phyloP scores from a whole-genome alignment of 2,329 filamentous ascomycete species.

The Penicillium brasilianum region DNA sequence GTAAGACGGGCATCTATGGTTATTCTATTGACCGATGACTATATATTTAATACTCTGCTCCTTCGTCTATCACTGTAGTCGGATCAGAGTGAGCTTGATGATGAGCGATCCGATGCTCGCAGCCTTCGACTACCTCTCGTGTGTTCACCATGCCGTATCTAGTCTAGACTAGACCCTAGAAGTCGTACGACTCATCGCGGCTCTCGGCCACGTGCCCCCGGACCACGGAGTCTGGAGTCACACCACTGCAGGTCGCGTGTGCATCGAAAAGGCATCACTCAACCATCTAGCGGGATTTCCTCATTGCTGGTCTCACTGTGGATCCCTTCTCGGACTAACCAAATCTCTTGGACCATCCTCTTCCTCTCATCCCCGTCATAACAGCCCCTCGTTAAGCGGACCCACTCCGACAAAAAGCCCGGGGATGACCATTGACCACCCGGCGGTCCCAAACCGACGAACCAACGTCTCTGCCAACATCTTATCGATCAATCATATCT shows the following conservation, averaged over 20 bases:
- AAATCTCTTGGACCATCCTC: background rate
- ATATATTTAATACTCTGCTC: background rate
- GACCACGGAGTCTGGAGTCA: conserved; percentile 2
- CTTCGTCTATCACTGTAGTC: background rate
- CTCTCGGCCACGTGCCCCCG: conserved; percentile 8
- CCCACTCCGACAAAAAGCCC: conserved; percentile 7
- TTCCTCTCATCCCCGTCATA: conserved; percentile 2
- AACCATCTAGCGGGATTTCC: background rate
- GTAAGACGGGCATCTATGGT: background rate
- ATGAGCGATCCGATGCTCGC: no score
- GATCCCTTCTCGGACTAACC: background rate
- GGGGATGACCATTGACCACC: no score
- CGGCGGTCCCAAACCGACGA: conserved; percentile 14
- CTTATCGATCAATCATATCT: conserved; percentile 35
- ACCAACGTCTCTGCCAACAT: conserved; percentile 22
- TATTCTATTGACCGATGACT: background rate
- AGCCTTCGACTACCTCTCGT: no score
- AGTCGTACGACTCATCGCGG: background rate
- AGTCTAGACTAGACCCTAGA: no score
- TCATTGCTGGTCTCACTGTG: background rate
- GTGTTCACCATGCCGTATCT: background rate
- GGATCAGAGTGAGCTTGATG: no score
- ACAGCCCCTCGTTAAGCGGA: background rate
- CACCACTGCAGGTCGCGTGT: conserved; percentile 1
- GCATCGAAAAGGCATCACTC: background rate